These are phyloP conservation scores for Mucor plumbeus DNA, from an alignment of 371 early-diverging fungal genomes.

Conservation along the genomic window DNA sequence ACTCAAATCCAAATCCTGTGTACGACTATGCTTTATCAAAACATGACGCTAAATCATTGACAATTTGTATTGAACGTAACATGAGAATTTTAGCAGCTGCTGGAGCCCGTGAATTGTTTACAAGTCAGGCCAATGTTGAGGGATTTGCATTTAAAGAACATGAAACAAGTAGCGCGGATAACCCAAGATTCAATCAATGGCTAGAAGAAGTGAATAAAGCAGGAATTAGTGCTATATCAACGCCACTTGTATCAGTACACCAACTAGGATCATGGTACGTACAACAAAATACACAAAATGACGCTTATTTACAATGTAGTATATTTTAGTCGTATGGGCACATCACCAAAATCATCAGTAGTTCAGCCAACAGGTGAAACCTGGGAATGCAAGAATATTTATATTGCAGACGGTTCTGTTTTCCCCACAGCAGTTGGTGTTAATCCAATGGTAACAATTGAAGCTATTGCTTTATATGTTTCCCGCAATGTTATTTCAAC, in stretches of 20 bases:
- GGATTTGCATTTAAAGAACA: constrained; percentile 40
- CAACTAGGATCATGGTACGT: constrained; percentile 67
- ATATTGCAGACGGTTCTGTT: constrained; percentile 70
- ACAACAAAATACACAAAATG: neutral
- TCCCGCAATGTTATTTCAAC: constrained; percentile 20
- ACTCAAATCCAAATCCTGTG: constrained; percentile 1
- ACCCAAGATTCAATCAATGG: constrained; percentile 44
- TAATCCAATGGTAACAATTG: constrained; percentile 72
- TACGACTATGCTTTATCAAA: constrained; percentile 52
- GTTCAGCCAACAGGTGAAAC: constrained; percentile 65
- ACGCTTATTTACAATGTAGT: neutral
- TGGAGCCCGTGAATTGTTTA: constrained; percentile 67
- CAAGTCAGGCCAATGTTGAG: constrained; percentile 42
- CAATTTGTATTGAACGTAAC: constrained; percentile 49
- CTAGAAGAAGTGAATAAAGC: constrained; percentile 17
- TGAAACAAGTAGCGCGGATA: constrained; percentile 40
- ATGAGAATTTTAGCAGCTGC: constrained; percentile 63
- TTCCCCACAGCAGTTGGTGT: constrained; percentile 77
- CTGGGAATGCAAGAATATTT: constrained; percentile 73
- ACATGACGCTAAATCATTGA: constrained; percentile 51
- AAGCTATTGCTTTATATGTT: constrained; percentile 51
- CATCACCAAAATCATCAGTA: constrained; percentile 51
- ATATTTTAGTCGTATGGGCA: constrained; percentile 62
- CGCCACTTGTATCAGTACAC: constrained; percentile 42
- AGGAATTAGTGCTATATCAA: constrained; percentile 20